phyloP scores from a whole-genome alignment of 2,329 filamentous ascomycete genomes.

The Metarhizium brunneum region DNA sequence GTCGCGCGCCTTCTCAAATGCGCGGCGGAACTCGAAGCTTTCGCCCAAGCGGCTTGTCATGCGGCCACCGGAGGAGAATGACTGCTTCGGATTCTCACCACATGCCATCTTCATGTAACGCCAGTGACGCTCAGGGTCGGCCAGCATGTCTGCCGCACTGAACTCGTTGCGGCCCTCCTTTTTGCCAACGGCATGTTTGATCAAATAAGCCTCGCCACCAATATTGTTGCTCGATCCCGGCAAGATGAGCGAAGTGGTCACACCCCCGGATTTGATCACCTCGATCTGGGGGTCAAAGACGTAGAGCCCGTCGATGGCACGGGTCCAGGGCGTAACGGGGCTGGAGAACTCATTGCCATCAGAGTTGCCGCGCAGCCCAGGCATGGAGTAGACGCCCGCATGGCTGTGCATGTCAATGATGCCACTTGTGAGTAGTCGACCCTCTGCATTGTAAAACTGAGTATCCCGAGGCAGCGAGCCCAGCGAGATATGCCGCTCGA shows the following conservation, averaged over 20 bases:
- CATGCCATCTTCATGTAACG: conserved; percentile 72
- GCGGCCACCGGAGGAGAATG: conserved; percentile 46
- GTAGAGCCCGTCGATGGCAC: conserved; percentile 56
- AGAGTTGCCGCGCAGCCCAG: conserved; percentile 39
- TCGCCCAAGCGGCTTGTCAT: conserved; percentile 57
- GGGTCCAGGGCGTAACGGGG: conserved; percentile 59
- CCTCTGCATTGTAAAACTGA: conserved; percentile 46
- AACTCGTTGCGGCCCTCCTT: conserved; percentile 52
- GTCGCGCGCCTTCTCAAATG: conserved; percentile 52
- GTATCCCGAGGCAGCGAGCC: conserved; percentile 35
- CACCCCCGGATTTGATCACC: conserved; percentile 64
- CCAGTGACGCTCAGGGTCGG: conserved; percentile 55
- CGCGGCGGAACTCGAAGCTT: conserved; percentile 59
- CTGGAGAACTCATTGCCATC: conserved; percentile 56
- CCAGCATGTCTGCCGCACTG: conserved; percentile 53
- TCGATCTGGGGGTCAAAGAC: conserved; percentile 55
- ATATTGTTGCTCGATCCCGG: conserved; percentile 67
- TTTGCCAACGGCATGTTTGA: conserved; percentile 58
- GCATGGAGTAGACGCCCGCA: conserved; percentile 50
- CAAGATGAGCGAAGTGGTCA: conserved; percentile 57
- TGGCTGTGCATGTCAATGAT: conserved; percentile 68
- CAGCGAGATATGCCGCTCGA: conserved; percentile 34
- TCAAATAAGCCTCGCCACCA: conserved; percentile 58
- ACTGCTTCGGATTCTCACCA: conserved; percentile 58
- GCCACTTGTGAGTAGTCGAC: conserved; percentile 53